Evolutionary conservation across 2,329 filamentous ascomycete genomes (phyloP), one percentile per base, ranked within the genome.

Genomic region (Xylaria sp.): DNA sequence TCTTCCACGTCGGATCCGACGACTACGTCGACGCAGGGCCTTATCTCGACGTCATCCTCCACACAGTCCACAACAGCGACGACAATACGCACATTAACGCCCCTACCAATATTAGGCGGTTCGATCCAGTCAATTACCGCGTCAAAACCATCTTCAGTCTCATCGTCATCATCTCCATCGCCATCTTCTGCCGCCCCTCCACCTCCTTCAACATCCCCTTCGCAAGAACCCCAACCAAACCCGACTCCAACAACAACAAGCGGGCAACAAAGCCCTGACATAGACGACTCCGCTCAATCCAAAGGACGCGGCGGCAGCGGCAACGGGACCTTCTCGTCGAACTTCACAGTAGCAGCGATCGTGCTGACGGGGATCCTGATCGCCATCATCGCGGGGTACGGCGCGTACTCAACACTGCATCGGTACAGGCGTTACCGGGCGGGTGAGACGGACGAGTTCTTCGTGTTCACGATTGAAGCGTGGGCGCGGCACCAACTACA

Each of bases 291-390:
- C 9, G n/a, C 56, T 1, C 58, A 57, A 23, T 5, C 13, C 18
- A 23, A 55, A 10, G 52, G 49, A 1, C 20, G 52, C 52, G 28
- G 31, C 15, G n/a, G 4, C 31, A 28, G 48, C 28, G 15, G 31
- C 28, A n/a, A 2, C 31, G 39, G 48, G 18, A 46, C 2, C 13
- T 4, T 51, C 18, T 51, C 49, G 2, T 60, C 61, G 0, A 33
- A 43, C 20, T 60, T 74, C 55, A 75, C 62, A 25, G 58, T 73
- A 31, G 73, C 73, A 2, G 72, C 75, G 10, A 73, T 74, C 41
- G 70, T 72, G 1, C 61, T 77, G 3, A 74, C 73, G 0, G 70
- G 71, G 2, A 69, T 75, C 31, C 70, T 78, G 1, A 73, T 76
- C 20, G 55, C 66, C 9, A 68, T 77, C 23, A 68, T 75, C 31